phyloP scores from a whole-genome alignment of 2,329 filamentous ascomycete genomes.

The Botrytis paeoniae region DNA sequence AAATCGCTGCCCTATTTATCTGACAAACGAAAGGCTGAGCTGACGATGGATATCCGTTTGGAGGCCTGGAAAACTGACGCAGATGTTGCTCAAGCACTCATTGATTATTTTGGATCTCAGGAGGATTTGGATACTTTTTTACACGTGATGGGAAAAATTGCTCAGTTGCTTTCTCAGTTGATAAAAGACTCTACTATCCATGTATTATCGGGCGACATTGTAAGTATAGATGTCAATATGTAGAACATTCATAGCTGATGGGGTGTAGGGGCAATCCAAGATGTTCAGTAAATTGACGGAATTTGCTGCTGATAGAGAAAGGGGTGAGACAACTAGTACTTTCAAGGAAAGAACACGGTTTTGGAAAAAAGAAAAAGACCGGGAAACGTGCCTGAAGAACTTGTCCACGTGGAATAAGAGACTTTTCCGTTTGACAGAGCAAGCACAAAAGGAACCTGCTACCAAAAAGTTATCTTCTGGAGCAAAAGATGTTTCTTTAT shows the following conservation, averaged over 20 bases:
- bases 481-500: not conserved
- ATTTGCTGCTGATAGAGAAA: not conserved
- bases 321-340: not conserved
- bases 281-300: not conserved
- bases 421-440: constrained; percentile 1
- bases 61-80: constrained; percentile 5
- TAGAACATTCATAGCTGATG: not conserved
- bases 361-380: constrained; percentile 13
- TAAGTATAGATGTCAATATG: not conserved
- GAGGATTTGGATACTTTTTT: not conserved
- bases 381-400: not conserved
- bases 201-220: not conserved
- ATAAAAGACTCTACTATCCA: constrained; percentile 10
- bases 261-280: not conserved
- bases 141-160: constrained; percentile 9
- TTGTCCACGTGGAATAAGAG: constrained; percentile 4
- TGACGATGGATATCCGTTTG: not conserved
- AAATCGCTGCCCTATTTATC: not conserved
- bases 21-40: not conserved
- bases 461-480: not conserved
- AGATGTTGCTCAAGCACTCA: constrained; percentile 5
- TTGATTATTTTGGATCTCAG: not conserved
- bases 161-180: constrained; percentile 3
- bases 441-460: not conserved
- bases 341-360: constrained; percentile 6